Conservation (phyloP, 108 stramenopile species). For the Chaetoceros tenuissimus region DNA sequence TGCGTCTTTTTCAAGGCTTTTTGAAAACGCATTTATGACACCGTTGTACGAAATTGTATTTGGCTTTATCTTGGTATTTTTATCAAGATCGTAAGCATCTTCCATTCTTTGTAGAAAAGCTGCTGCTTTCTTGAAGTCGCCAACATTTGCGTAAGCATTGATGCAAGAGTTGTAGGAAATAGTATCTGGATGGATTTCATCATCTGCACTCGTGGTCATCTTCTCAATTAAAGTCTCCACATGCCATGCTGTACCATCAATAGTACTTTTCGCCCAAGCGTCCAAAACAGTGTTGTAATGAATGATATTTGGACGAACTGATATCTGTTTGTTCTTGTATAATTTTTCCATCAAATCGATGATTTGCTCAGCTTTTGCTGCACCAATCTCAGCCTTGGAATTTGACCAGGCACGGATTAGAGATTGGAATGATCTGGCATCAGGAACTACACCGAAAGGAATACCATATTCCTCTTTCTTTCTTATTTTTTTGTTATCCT, state of each 20-base stretch:
- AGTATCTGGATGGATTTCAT: constrained; percentile 14
- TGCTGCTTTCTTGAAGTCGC: constrained; percentile 20
- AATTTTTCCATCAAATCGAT: constrained; percentile 69
- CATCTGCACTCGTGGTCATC: constrained; percentile 25
- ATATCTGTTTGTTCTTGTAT: constrained; percentile 49
- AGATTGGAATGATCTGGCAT: constrained; percentile 12
- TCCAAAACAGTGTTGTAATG: constrained; percentile 64
- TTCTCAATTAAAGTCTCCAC: constrained; percentile 18
- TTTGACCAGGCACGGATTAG: constrained; percentile 17
- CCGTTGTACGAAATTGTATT: constrained; percentile 52
- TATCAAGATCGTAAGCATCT: constrained; percentile 11
- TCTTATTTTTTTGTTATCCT: too few species aligned
- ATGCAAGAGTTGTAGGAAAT: constrained; percentile 35
- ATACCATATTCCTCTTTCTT: too few species aligned
- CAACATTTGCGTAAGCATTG: constrained; percentile 20
- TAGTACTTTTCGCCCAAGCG: constrained; percentile 44
- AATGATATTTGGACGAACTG: constrained; percentile 57
- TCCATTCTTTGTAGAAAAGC: constrained; percentile 20
- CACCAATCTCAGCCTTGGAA: constrained; percentile 37
- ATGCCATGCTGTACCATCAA: constrained; percentile 8
- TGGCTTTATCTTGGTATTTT: constrained; percentile 36
- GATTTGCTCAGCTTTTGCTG: constrained; percentile 30
- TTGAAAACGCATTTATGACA: constrained; percentile 55
- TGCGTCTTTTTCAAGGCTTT: constrained; percentile 36
- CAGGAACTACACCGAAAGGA: too few species aligned